These are phyloP conservation scores for Globisporangium sylvaticum DNA, from an alignment of 352 stramenopile genomes.

Conservation along the genomic window DNA sequence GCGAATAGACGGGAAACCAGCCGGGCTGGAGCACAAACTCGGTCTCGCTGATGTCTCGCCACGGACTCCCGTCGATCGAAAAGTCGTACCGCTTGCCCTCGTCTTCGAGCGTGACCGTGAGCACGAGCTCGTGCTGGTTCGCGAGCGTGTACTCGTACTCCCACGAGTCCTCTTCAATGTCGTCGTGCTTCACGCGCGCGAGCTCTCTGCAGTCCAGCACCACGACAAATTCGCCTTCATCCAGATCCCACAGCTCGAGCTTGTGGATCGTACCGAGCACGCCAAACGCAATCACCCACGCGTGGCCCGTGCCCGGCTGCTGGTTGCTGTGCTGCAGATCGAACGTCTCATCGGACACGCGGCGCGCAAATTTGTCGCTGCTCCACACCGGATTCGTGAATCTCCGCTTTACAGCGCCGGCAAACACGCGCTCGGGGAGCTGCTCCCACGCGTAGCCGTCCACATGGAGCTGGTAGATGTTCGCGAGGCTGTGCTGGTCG, in stretches of 20 bases:
- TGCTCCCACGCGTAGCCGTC: constrained; percentile 65
- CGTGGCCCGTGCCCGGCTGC: constrained; percentile 37
- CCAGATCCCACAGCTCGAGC: constrained; percentile 65
- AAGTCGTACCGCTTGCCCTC: constrained; percentile 71
- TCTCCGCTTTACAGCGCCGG: constrained; percentile 18
- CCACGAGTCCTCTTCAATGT: constrained; percentile 64
- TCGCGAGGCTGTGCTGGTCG: constrained; percentile 60
- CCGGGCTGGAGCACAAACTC: constrained; percentile 77
- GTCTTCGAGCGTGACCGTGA: constrained; percentile 62
- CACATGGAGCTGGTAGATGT: constrained; percentile 67
- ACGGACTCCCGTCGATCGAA: constrained; percentile 70
- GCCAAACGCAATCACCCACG: constrained; percentile 85
- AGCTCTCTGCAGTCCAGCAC: constrained; percentile 69
- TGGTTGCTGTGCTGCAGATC: constrained; percentile 39
- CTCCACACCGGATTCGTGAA: constrained; percentile 59
- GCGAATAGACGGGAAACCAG: constrained; percentile 79
- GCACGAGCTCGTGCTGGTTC: constrained; percentile 62
- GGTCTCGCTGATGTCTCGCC: constrained; percentile 69
- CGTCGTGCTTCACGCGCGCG: constrained; percentile 50
- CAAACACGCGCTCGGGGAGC: constrained; percentile 50
- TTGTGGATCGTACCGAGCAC: constrained; percentile 72
- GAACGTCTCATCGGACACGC: constrained; percentile 48
- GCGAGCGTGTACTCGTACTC: constrained; percentile 70
- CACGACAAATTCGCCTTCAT: constrained; percentile 73
- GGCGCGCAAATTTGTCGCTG: constrained; percentile 73